A percentile compares a stretch with the other conserved stretches of the same genome.
These are phyloP conservation scores for Terana coerulea DNA, from an alignment of 768 basidiomycete genomes.

Conservation along the genomic window DNA sequence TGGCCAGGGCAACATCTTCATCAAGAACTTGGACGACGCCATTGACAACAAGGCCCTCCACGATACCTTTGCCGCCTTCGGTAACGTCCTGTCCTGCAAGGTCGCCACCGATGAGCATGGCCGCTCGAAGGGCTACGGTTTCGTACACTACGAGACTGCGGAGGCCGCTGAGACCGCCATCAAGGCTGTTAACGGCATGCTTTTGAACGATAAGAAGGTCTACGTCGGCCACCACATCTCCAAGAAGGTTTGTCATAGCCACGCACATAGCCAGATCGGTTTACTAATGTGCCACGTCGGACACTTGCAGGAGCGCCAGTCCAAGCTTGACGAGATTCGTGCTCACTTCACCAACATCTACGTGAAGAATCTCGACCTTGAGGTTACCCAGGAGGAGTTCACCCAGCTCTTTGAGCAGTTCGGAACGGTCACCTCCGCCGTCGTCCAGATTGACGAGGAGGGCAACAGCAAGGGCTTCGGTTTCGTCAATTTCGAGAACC, in stretches of 20 bases:
- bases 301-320: constrained; percentile 77
- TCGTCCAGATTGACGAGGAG: constrained; percentile 78
- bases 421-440: constrained; percentile 85
- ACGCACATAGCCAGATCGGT: not conserved
- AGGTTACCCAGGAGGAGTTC: constrained; percentile 84
- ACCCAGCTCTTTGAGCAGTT: constrained; percentile 71
- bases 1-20: constrained; percentile 99
- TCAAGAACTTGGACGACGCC: constrained; percentile 96
- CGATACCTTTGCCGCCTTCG: constrained; percentile 98
- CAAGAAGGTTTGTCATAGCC: constrained; percentile 66
- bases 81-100: constrained; percentile 98
- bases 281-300: not conserved
- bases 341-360: constrained; percentile 98
- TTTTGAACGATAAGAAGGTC: constrained; percentile 99
- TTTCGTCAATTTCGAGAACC: constrained; percentile 93
- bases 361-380: constrained; percentile 92
- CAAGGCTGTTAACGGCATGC: constrained; percentile 98
- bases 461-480: constrained; percentile 97
- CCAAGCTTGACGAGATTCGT: constrained; percentile 97
- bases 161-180: constrained; percentile 96
- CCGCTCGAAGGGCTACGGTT: constrained; percentile 95
- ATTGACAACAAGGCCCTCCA: constrained; percentile 99
- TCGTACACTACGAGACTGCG: constrained; percentile 98
- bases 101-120: constrained; percentile 96
- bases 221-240: constrained; percentile 97